Base-by-base conservation (phyloP, 2,329 filamentous ascomycete species). In the Geosmithia morbida region DNA sequence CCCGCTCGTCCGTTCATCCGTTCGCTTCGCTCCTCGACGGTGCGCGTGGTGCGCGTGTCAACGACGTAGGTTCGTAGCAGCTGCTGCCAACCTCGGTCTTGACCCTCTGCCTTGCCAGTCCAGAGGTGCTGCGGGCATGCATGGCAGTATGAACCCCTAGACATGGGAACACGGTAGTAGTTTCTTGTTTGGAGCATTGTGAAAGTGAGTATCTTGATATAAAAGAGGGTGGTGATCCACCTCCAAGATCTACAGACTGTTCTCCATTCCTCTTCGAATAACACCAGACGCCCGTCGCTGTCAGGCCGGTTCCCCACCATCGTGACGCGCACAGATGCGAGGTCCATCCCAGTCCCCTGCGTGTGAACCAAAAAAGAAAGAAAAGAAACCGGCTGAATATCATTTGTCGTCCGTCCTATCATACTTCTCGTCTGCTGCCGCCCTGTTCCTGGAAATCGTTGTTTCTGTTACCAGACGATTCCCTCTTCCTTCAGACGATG, bases 221-320 rank as follows among this genome's bases (percentile, higher is more conserved):
- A 53, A 55, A 55, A 62, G 59, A 67, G 60, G 59, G 60, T 64
- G 60, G 62, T 69, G 62, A 59, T 66, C 63, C 61, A 66, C 60
- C 61, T 59, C 60, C 63, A 68, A 69, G 68, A 67, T 64, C 62
- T 66, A 64, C 61, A 63, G 59, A 63, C 51, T 55, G 44, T 46
- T 42, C 44, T 11, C 26, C 40, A n/a, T 41, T 26, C 17, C 19
- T 18, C 29, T 48, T 22, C 40, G 13, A 33, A 41, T 40, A 49
- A 49, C 48, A 41, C 48, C 48, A 26, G 44, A 46, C 48, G 48
- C 47, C 47, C 17, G 22, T 48, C 16, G 41, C 43, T 41, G 43
- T 39, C 18, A 19, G 22, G 8, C 22, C 22, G 8, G 22, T 16
- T 6, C n/a, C n/a, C 3, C 40, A 4, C 22, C 43, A 30, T 45